phyloP scores from a whole-genome alignment of 2,329 filamentous ascomycete genomes.

The Apiospora koreana region DNA sequence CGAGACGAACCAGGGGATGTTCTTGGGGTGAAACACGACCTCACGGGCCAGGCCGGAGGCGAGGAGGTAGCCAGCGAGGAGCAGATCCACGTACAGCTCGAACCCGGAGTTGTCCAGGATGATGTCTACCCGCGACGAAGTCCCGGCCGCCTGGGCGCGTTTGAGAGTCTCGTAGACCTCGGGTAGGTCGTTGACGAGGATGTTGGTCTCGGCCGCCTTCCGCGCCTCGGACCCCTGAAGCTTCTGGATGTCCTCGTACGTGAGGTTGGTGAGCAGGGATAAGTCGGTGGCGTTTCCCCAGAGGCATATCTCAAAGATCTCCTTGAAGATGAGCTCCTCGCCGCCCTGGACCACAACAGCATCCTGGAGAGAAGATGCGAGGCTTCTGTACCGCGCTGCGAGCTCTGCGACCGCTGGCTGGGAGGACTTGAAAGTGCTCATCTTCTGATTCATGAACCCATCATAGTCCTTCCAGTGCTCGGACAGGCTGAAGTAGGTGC shows the following conservation, averaged over 20 bases:
- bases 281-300: conserved; percentile 98
- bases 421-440: conserved; percentile 88
- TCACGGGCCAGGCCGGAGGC: conserved; percentile 81
- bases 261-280: conserved; percentile 84
- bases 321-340: conserved; percentile 77
- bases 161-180: conserved; percentile 69
- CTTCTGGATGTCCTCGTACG: conserved; percentile 96
- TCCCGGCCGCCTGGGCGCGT: conserved; percentile 61
- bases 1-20: conserved; percentile 97
- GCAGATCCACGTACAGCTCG: conserved; percentile 92
- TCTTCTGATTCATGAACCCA: conserved; percentile 86
- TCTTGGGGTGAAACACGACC: conserved; percentile 89
- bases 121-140: conserved; percentile 81
- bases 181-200: conserved; percentile 82
- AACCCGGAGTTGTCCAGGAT: conserved; percentile 97
- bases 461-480: conserved; percentile 88
- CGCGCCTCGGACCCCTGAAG: conserved; percentile 86
- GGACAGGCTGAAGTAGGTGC: conserved; percentile 77
- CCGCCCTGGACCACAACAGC: conserved; percentile 50
- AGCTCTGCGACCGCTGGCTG: conserved; percentile 83
- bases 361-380: conserved; percentile 62
- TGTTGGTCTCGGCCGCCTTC: conserved; percentile 87
- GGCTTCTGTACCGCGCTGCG: conserved; percentile 73
- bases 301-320: conserved; percentile 95
- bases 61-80: conserved; percentile 87